Evolutionary conservation across 75 land plant species (phyloP).

Genomic region (Cryptomeria japonica): DNA sequence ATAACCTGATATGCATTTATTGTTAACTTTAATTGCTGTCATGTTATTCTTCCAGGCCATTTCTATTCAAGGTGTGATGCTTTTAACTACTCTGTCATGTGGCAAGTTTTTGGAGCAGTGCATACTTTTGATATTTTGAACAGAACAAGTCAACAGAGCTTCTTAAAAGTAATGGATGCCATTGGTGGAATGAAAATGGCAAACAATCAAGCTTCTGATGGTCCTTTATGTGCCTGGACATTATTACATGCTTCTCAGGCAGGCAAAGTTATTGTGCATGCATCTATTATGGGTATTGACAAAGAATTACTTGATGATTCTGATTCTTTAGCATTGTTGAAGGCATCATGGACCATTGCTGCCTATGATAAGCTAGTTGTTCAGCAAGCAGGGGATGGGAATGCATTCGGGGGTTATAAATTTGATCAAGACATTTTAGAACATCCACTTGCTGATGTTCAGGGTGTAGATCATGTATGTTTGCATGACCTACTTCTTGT

Average conservation of each 20-base stretch:
- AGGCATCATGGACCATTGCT: constrained; percentile 60
- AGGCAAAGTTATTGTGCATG: constrained; percentile 72
- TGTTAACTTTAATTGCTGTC: neutral
- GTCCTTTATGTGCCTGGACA: constrained; percentile 78
- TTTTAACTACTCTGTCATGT: constrained; percentile 53
- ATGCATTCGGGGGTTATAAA: constrained; percentile 74
- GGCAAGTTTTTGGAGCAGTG: constrained; percentile 62
- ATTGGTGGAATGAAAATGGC: neutral
- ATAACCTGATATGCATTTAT: neutral
- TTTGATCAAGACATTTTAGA: constrained; percentile 25
- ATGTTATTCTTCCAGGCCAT: constrained; percentile 47
- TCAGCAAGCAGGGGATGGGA: constrained; percentile 77
- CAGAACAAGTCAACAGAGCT: constrained; percentile 13
- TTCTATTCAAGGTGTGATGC: constrained; percentile 76
- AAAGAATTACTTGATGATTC: constrained; percentile 12
- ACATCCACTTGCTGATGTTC: constrained; percentile 4
- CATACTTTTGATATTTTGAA: constrained; percentile 50
- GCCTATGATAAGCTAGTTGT: constrained; percentile 65
- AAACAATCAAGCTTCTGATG: neutral
- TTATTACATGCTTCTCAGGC: constrained; percentile 46
- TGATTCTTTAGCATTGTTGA: constrained; percentile 31
- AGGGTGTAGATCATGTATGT: neutral
- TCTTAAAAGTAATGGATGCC: neutral
- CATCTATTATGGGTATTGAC: constrained; percentile 38
- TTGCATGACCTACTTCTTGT: constrained; percentile 61